Percentiles rank a stretch among this genome's conserved stretches.
Evolutionary conservation across 169 alveolate species (phyloP).

Genomic region (Plasmodium fragile): DNA sequence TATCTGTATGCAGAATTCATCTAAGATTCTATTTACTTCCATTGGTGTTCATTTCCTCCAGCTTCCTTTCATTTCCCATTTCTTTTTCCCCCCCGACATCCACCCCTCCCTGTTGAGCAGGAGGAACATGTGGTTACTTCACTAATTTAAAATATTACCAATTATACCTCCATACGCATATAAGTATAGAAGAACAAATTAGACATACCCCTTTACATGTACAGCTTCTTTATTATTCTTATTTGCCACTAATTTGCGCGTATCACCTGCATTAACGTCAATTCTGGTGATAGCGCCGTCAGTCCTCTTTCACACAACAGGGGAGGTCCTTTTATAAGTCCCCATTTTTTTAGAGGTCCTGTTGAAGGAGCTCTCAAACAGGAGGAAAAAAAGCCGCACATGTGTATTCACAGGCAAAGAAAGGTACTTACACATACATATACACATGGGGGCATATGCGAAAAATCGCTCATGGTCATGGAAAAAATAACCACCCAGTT

Average conservation of each 20-base stretch:
- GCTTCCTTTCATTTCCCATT: not conserved
- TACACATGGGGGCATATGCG: not conserved
- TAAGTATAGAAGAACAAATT: not conserved
- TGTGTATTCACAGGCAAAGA: not conserved
- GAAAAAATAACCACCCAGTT: not conserved
- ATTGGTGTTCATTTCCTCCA: not conserved
- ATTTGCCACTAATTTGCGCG: not conserved
- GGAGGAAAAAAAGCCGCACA: not conserved
- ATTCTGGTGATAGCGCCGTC: not conserved
- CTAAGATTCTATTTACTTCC: not conserved
- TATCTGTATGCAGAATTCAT: not conserved
- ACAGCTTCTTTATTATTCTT: not conserved
- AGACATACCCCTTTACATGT: not conserved
- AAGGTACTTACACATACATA: not conserved
- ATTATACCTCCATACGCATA: not conserved
- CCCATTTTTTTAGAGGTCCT: not conserved
- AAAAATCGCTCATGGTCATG: not conserved
- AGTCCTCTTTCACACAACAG: not conserved
- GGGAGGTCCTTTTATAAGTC: not conserved
- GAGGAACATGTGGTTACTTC: not conserved
- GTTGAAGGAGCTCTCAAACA: not conserved
- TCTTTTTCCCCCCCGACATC: not conserved
- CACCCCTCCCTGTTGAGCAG: not conserved
- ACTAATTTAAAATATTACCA: not conserved
- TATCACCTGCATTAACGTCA: not conserved